Conservation (phyloP, 768 basidiomycete species). For the Phlebiopsis flavidoalba region DNA sequence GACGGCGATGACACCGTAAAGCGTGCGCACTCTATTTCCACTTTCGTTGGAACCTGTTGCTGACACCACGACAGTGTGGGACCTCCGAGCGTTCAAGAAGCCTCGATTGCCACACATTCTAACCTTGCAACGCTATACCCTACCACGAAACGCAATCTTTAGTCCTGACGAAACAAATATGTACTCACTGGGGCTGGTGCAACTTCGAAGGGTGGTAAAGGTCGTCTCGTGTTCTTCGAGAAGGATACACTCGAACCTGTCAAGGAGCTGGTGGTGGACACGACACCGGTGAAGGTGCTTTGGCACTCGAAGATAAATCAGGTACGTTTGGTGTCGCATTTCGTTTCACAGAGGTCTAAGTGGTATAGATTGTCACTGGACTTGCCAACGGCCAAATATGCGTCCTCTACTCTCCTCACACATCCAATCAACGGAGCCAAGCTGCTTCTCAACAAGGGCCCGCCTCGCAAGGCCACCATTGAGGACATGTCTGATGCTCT, state of each 20-base stretch:
- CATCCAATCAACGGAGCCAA: slow-evolving; percentile 92
- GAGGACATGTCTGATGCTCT: slow-evolving; percentile 89
- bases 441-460: slow-evolving; percentile 82
- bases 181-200: slow-evolving; percentile 81
- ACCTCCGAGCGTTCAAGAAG: slow-evolving; percentile 85
- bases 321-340: slow-evolving; percentile 39
- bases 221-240: slow-evolving; percentile 68
- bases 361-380: slow-evolving; percentile 73
- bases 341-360: slow-evolving; percentile 4
- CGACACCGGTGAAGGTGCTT: slow-evolving; percentile 81
- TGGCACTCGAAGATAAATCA: slow-evolving; percentile 99
- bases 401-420: slow-evolving; percentile 88
- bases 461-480: slow-evolving; percentile 71
- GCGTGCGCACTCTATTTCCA: slow-evolving; percentile 38
- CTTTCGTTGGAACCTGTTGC: neutral
- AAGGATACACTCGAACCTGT: slow-evolving; percentile 66
- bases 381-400: slow-evolving; percentile 84
- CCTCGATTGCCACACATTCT: slow-evolving; percentile 66
- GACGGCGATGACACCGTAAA: slow-evolving; percentile 96
- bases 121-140: slow-evolving; percentile 78
- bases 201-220: slow-evolving; percentile 58
- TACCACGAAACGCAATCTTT: slow-evolving; percentile 89
- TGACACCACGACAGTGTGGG: slow-evolving; percentile 69
- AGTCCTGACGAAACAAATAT: slow-evolving; percentile 91
- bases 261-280: slow-evolving; percentile 62